Conservation (phyloP, 2,329 filamentous ascomycete species). For the Rhytidhysteron rufulum region DNA sequence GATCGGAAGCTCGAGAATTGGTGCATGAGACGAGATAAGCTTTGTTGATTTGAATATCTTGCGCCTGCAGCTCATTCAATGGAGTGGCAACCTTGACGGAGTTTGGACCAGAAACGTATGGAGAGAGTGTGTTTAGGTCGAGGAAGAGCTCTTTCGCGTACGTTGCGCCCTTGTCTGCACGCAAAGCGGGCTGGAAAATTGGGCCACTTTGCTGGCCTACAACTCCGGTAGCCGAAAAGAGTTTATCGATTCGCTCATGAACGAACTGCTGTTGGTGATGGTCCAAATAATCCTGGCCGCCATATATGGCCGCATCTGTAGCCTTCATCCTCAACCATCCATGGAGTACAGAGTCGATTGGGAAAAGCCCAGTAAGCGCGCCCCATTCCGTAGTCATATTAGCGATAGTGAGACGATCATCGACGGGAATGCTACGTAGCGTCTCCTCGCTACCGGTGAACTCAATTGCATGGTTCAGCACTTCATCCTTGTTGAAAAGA, state of each 20-base stretch:
- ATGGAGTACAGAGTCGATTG: conserved; percentile 69
- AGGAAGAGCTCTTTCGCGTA: conserved; percentile 84
- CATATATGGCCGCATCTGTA: conserved; percentile 63
- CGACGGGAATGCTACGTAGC: conserved; percentile 66
- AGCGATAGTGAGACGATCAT: conserved; percentile 68
- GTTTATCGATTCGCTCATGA: conserved; percentile 68
- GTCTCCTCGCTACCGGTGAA: conserved; percentile 80
- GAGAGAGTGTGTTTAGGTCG: conserved; percentile 77
- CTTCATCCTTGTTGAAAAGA: conserved; percentile 80
- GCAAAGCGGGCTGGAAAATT: conserved; percentile 54
- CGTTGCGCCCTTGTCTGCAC: conserved; percentile 69
- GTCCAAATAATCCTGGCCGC: conserved; percentile 42
- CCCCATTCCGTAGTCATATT: conserved; percentile 87
- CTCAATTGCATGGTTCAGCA: conserved; percentile 87
- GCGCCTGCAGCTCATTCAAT: conserved; percentile 64
- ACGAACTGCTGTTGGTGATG: conserved; percentile 60
- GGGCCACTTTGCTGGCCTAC: conserved; percentile 31
- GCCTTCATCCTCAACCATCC: conserved; percentile 76
- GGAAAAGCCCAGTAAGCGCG: conserved; percentile 71
- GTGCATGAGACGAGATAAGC: conserved; percentile 91
- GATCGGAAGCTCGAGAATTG: conserved; percentile 76
- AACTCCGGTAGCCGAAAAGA: conserved; percentile 50
- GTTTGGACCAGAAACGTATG: conserved; percentile 83
- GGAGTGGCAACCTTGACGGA: conserved; percentile 85
- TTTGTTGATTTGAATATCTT: conserved; percentile 75